A percentile compares a stretch with the other conserved stretches of the same genome.
These are phyloP conservation scores for Umbelopsis vinacea DNA, from an alignment of 192 early-diverging fungal genomes.

Conservation along the genomic window DNA sequence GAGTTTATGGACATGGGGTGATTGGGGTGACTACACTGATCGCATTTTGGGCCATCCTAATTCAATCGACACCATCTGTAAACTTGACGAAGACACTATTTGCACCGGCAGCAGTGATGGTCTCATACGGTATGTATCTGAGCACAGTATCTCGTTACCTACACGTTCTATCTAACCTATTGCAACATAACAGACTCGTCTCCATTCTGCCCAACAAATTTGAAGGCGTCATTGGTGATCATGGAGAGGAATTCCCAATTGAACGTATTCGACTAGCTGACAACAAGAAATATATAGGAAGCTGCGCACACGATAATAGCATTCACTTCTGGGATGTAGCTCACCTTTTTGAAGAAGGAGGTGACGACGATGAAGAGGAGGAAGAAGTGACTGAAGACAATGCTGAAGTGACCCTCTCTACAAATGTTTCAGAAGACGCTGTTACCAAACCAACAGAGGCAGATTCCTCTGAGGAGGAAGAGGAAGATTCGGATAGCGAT, in stretches of 20 bases:
- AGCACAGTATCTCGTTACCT: neutral
- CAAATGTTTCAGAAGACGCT: neutral
- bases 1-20: conserved; percentile 85
- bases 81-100: conserved; percentile 82
- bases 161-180: neutral
- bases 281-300: conserved; percentile 78
- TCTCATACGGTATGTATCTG: conserved; percentile 61
- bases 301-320: conserved; percentile 83
- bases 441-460: conserved; percentile 14
- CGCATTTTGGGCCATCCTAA: conserved; percentile 93
- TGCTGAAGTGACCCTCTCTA: conserved; percentile 40
- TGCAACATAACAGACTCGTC: conserved; percentile 56
- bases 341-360: conserved; percentile 55
- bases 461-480: conserved; percentile 33
- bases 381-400: conserved; percentile 51
- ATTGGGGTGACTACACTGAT: conserved; percentile 94
- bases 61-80: conserved; percentile 85
- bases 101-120: conserved; percentile 95
- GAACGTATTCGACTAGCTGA: conserved; percentile 77
- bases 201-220: conserved; percentile 91
- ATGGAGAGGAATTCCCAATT: conserved; percentile 84
- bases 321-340: conserved; percentile 90
- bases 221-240: conserved; percentile 87
- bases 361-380: conserved; percentile 47
- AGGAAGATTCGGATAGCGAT: conserved; percentile 32